Evolutionary conservation across 2,329 filamentous ascomycete species (phyloP).

Genomic region (Coniella lustricola): DNA sequence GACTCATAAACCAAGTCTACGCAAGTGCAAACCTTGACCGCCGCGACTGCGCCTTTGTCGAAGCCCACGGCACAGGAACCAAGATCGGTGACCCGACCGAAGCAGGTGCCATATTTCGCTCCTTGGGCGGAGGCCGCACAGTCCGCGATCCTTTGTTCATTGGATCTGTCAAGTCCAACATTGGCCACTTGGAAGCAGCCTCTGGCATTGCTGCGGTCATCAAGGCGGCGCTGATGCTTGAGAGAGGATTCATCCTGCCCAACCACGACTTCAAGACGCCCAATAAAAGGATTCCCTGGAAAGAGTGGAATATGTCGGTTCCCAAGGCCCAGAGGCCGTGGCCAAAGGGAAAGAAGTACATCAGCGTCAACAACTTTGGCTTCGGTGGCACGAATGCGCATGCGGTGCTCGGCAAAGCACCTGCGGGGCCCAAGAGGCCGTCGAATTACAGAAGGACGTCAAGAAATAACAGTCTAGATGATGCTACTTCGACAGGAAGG

Average conservation of each 20-base stretch:
- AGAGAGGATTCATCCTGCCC: slow-evolving; percentile 42
- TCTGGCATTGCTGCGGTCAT: slow-evolving; percentile 44
- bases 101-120: slow-evolving; percentile 32
- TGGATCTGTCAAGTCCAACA: slow-evolving; percentile 32
- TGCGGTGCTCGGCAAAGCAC: slow-evolving; percentile 32
- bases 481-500: slow-evolving; percentile 19
- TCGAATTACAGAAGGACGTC: slow-evolving; percentile 18
- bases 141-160: slow-evolving; percentile 24
- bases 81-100: slow-evolving; percentile 40
- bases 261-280: slow-evolving; percentile 43
- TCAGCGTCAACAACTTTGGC: slow-evolving; percentile 44
- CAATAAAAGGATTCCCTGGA: slow-evolving; percentile 42
- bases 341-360: slow-evolving; percentile 41
- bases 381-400: slow-evolving; percentile 41
- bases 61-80: slow-evolving; percentile 42
- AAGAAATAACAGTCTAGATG: slow-evolving; percentile 23
- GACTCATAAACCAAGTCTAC: slow-evolving; percentile 38
- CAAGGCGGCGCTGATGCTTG: slow-evolving; percentile 45
- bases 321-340: slow-evolving; percentile 37
- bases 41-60: slow-evolving; percentile 33
- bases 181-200: slow-evolving; percentile 44
- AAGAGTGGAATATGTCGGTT: slow-evolving; percentile 43
- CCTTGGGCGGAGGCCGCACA: slow-evolving; percentile 24
- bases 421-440: slow-evolving; percentile 26
- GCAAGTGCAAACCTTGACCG: slow-evolving; percentile 31